Conservation (phyloP, 2,329 filamentous ascomycete species). For the Talaromyces sp. region DNA sequence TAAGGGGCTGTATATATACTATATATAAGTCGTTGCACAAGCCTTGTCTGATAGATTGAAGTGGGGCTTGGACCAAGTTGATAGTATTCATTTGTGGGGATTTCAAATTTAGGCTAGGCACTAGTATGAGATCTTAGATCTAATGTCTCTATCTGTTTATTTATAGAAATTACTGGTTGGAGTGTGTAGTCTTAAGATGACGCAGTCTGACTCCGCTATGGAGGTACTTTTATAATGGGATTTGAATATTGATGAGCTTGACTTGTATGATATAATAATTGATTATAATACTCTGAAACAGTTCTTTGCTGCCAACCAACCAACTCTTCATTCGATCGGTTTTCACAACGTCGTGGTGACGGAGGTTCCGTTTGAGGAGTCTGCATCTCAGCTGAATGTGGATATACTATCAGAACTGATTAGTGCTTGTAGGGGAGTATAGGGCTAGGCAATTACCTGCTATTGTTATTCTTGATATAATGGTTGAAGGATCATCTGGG, state of each 20-base stretch:
- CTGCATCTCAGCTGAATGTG: neutral
- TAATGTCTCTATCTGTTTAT: neutral
- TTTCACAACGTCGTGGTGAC: slow-evolving; percentile 3
- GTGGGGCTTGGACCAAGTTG: neutral
- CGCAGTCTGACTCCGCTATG: neutral
- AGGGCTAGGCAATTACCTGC: neutral
- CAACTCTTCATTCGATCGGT: slow-evolving; percentile 1
- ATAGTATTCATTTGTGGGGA: neutral
- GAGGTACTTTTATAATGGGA: neutral
- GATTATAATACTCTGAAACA: neutral
- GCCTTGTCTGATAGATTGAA: neutral
- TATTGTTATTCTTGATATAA: neutral
- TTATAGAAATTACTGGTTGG: neutral
- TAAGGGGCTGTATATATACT: neutral
- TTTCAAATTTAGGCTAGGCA: neutral
- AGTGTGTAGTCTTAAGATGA: neutral
- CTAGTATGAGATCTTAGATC: neutral
- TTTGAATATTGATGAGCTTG: neutral
- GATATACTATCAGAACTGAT: neutral
- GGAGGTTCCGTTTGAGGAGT: slow-evolving; percentile 5
- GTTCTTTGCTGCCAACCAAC: neutral
- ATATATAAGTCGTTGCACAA: neutral
- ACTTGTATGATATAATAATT: neutral
- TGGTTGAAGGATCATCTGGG: neutral
- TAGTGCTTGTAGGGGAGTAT: neutral